Base-by-base conservation (phyloP, 352 stramenopile genomes). In the Phytopythium cucurbitacearum region DNA sequence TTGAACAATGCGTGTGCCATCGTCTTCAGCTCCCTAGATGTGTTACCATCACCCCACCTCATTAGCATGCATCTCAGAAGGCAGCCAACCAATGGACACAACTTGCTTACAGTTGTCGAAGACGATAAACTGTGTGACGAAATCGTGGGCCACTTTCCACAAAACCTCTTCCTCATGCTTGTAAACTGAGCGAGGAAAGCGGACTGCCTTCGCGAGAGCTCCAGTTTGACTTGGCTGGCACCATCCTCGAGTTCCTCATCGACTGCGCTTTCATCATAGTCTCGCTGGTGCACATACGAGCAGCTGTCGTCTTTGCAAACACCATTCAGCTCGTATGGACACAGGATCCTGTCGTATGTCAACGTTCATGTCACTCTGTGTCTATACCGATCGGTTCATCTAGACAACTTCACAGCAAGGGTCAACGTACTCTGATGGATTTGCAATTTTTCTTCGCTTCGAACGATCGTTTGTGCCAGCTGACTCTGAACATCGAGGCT, bases 301-400 rank as follows among this genome's bases (percentile, higher is more conserved):
- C 82, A 92, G 41, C 80, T 87, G 3, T 71, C 61, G 40, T 92
- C 82, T 35, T 90, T 90, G 63, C 82, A 92, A 34, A 85, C 71
- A 6, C 82, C 82, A 41, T 81, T 85, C 37, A 90, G 58, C 33
- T 92, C 82, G 52, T 76, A 92, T 32, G 82, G 69, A 55, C 82
- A 92, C 37, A 89, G 43, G 28, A 85, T 66, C 57, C 82, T 92
- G 15, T 40, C 28, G 16, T 50, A n/a, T 33, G 47, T 51, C 7
- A 48, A 15, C 15, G 12, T 28, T 28, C 21, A 28, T 2, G 21
- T 28, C 21, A 28, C 2, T 2, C 21, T 28, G 21, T 28, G 21
- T 28, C 21, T 28, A 28, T 2, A 28, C 21, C 21, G 2, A 28
- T 28, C 21, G 21, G 21, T 28, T 28, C 21, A 28, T 28, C 21